A percentile compares a stretch with the other conserved stretches of the same genome.
Conservation (phyloP, 176 grass and related monocot species). For the Oryza glumipatula region DNA sequence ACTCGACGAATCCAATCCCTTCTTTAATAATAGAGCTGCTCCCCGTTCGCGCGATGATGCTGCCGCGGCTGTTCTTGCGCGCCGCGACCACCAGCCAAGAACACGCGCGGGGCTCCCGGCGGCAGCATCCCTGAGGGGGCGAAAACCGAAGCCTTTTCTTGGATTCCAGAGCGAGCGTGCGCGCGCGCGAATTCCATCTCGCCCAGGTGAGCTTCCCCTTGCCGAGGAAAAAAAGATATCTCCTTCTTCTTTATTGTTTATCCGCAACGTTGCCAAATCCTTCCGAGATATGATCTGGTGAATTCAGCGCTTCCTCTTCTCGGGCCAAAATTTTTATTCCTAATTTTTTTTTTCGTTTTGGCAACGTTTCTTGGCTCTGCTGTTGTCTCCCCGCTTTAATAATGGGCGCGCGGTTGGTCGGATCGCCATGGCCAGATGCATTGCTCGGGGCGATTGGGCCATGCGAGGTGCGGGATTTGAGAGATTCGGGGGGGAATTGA, state of each 20-base stretch:
- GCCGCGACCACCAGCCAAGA: conserved; percentile 42
- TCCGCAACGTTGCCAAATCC: conserved; percentile 11
- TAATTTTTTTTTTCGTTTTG: conserved; percentile 4
- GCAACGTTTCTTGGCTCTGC: conserved; percentile 33
- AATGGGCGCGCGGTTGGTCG: conserved; percentile 46
- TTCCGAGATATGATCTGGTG: conserved; percentile 43
- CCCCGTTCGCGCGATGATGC: conserved; percentile 48
- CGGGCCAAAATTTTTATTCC: not conserved
- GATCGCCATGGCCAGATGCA: conserved; percentile 46
- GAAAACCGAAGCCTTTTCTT: conserved; percentile 27
- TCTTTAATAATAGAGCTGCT: not conserved
- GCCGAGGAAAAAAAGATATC: not conserved
- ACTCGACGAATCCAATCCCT: conserved; percentile 43
- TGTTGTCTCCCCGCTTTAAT: conserved; percentile 34
- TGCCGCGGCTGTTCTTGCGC: conserved; percentile 34
- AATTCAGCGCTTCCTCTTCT: conserved; percentile 17
- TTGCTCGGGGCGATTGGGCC: conserved; percentile 47
- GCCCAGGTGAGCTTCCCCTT: conserved; percentile 51
- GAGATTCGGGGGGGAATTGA: conserved; percentile 47
- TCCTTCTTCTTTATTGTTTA: not conserved
- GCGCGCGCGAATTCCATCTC: conserved; percentile 22
- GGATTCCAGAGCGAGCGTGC: conserved; percentile 26
- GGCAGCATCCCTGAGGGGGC: conserved; percentile 35
- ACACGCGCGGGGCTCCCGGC: conserved; percentile 25
- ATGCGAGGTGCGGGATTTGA: conserved; percentile 46